Evolutionary conservation across 495 filamentous ascomycete species (phyloP).

Genomic region (Durotheca rogersii): DNA sequence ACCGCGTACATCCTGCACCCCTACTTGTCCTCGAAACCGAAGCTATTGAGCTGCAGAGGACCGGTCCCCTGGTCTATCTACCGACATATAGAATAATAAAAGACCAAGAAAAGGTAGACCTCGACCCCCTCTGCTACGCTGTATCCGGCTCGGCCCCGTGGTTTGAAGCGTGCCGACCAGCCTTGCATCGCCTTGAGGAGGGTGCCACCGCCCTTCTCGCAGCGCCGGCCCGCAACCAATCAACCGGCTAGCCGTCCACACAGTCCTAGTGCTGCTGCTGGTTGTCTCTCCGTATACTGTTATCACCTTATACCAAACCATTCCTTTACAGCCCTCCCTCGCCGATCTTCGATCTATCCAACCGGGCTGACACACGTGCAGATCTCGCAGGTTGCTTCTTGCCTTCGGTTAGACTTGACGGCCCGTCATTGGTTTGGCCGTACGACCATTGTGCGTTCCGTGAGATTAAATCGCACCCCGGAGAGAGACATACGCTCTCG

Average conservation of each 20-base stretch:
- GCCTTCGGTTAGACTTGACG: conserved; percentile 7
- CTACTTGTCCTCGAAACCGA: neutral
- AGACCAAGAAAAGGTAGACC: conserved; percentile 1
- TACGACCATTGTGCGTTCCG: conserved; percentile 17
- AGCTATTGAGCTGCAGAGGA: neutral
- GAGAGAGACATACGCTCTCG: conserved; percentile 14
- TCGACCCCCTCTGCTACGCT: conserved; percentile 4
- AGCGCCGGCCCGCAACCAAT: conserved; percentile 13
- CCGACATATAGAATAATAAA: conserved; percentile 17
- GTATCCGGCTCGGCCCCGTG: conserved; percentile 6
- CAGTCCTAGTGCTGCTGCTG: conserved; percentile 3
- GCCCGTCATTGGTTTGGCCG: conserved; percentile 12
- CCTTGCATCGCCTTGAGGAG: conserved; percentile 30
- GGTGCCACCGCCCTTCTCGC: conserved; percentile 19
- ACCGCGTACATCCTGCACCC: too few relatives aligned
- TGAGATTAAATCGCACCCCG: conserved; percentile 22
- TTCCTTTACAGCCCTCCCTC: neutral
- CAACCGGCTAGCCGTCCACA: conserved; percentile 11
- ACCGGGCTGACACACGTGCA: conserved; percentile 15
- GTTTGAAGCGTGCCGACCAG: conserved; percentile 18
- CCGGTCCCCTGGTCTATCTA: conserved; percentile 3
- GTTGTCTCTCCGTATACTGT: conserved; percentile 3
- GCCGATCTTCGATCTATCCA: conserved; percentile 5
- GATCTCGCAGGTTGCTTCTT: conserved; percentile 21
- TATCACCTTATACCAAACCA: conserved; percentile 14